Percentiles rank a stretch among this genome's conserved stretches.
Evolutionary conservation across 768 basidiomycete genomes (phyloP).

Genomic region (Auriscalpium vulgare): DNA sequence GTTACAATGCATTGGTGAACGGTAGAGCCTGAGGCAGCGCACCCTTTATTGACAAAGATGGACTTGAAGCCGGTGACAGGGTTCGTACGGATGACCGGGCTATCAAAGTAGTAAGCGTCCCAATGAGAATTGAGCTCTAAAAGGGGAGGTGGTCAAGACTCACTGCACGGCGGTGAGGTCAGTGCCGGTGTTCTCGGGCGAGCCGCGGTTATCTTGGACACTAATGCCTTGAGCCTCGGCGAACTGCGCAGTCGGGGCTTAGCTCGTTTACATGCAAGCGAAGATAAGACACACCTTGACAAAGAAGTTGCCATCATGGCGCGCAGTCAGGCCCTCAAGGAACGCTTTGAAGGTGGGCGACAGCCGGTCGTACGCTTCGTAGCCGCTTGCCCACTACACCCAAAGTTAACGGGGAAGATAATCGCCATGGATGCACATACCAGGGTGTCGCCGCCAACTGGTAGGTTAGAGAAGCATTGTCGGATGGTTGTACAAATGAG

Average conservation of each 20-base stretch:
- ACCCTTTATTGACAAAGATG: conserved; percentile 69
- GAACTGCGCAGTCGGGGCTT: conserved; percentile 13
- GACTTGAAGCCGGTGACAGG: conserved; percentile 85
- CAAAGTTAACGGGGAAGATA: neutral
- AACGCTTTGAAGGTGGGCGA: conserved; percentile 46
- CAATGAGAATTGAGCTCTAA: conserved; percentile 13
- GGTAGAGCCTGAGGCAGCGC: conserved; percentile 9
- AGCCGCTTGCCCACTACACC: conserved; percentile 25
- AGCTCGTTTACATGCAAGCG: neutral
- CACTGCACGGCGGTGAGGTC: conserved; percentile 44
- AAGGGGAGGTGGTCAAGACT: conserved; percentile 34
- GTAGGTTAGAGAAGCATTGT: neutral
- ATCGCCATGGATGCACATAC: conserved; percentile 16
- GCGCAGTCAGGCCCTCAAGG: conserved; percentile 50
- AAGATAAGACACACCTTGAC: conserved; percentile 22
- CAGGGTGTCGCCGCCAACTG: conserved; percentile 30
- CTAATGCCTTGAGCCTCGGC: conserved; percentile 22
- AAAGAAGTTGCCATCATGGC: conserved; percentile 41
- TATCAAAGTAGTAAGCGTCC: neutral
- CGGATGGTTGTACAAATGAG: neutral
- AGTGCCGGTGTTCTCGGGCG: conserved; percentile 43
- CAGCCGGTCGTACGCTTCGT: conserved; percentile 58
- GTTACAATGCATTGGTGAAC: neutral
- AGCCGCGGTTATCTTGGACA: conserved; percentile 38
- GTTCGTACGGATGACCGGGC: conserved; percentile 74